Percentiles rank a stretch among this genome's conserved stretches.
These are phyloP conservation scores for Heteromeles arbutifolia DNA, from an alignment of 306 rosid species.

Conservation along the genomic window DNA sequence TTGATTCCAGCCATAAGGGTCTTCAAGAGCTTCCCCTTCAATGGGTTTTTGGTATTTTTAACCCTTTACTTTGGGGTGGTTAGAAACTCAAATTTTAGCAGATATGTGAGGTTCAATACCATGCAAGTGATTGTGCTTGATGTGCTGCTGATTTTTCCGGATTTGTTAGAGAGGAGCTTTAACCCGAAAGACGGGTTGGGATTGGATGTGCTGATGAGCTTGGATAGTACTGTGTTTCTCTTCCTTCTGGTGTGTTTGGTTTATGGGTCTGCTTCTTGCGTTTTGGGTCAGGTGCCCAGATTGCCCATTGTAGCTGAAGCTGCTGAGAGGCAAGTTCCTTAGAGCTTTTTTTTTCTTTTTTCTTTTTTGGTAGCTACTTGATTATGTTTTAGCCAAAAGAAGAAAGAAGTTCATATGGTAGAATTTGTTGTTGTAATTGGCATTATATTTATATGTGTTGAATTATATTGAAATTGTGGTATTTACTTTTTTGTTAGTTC, in stretches of 20 bases:
- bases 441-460: neutral
- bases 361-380: neutral
- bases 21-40: constrained; percentile 85
- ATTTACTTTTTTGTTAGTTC: neutral
- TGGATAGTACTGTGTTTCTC: constrained; percentile 86
- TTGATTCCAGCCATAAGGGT: constrained; percentile 74
- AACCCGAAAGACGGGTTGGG: constrained; percentile 74
- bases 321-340: constrained; percentile 88
- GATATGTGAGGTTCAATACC: constrained; percentile 89
- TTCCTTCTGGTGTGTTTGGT: constrained; percentile 73
- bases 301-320: constrained; percentile 97
- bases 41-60: constrained; percentile 70
- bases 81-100: constrained; percentile 79
- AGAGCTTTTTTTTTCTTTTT: constrained; percentile 9
- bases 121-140: constrained; percentile 97
- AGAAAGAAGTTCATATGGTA: neutral
- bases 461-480: neutral
- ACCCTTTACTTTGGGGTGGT: constrained; percentile 92
- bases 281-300: constrained; percentile 80
- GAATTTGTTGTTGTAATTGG: neutral
- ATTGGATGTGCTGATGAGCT: constrained; percentile 86
- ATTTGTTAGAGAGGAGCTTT: constrained; percentile 76
- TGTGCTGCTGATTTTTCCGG: constrained; percentile 84
- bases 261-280: constrained; percentile 83
- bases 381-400: neutral